These are phyloP conservation scores for Colletotrichum aenigma DNA, from an alignment of 2,329 filamentous ascomycete genomes.

Conservation along the genomic window DNA sequence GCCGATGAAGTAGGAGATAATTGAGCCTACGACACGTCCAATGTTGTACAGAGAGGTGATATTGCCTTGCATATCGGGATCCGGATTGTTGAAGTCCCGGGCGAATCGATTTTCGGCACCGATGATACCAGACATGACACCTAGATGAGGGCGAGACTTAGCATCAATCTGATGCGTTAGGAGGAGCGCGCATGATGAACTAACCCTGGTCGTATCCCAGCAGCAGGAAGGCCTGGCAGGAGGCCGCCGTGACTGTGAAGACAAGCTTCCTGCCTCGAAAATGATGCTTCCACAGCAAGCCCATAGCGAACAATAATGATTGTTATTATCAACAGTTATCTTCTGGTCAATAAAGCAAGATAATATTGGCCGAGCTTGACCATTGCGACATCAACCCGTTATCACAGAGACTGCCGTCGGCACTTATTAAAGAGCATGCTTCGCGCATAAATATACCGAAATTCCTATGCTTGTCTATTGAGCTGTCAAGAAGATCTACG, in stretches of 20 bases:
- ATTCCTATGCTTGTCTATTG: neutral
- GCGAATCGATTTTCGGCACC: conserved; percentile 44
- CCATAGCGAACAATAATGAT: neutral
- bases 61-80: conserved; percentile 39
- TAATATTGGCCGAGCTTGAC: neutral
- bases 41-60: conserved; percentile 37
- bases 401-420: neutral
- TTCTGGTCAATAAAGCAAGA: neutral
- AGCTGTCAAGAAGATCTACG: neutral
- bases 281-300: neutral
- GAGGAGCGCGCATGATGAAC: neutral
- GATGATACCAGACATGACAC: conserved; percentile 34
- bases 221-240: neutral
- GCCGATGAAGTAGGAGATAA: neutral
- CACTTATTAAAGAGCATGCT: neutral
- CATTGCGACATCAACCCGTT: neutral
- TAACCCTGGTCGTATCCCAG: neutral
- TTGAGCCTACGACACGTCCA: conserved; percentile 19
- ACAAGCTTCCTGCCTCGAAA: neutral
- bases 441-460: neutral
- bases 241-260: neutral
- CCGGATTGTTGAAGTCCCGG: conserved; percentile 38
- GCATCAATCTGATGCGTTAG: neutral
- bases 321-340: neutral
- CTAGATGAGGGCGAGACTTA: neutral